phyloP scores from a whole-genome alignment of 768 basidiomycete genomes.

The Hypholoma fasciculare region DNA sequence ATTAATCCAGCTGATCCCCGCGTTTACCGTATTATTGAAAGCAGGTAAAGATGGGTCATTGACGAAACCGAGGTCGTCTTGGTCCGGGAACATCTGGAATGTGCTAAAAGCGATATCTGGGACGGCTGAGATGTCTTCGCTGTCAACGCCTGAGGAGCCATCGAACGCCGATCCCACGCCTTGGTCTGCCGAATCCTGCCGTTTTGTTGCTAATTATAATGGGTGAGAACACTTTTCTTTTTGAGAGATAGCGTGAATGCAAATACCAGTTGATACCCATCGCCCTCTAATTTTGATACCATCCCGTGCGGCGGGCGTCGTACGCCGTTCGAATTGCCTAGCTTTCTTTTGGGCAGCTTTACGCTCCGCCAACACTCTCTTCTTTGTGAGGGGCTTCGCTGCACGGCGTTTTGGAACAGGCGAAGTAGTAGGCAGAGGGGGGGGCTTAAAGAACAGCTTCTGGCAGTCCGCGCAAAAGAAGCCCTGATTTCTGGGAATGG shows the following conservation, averaged over 20 bases:
- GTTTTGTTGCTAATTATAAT: constrained; percentile 36
- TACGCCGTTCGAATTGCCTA: constrained; percentile 29
- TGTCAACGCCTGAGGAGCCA: constrained; percentile 67
- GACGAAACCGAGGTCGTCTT: constrained; percentile 47
- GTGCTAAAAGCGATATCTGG: constrained; percentile 56
- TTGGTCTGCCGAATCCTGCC: constrained; percentile 36
- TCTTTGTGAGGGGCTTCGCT: constrained; percentile 43
- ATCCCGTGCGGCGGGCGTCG: constrained; percentile 31
- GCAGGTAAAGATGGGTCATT: constrained; percentile 47
- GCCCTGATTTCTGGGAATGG: constrained; percentile 44
- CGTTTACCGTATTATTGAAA: constrained; percentile 52
- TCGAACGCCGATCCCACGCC: constrained; percentile 53
- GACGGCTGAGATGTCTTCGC: constrained; percentile 60
- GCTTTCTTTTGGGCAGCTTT: constrained; percentile 47
- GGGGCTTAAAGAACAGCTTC: constrained; percentile 47
- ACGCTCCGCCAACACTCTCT: constrained; percentile 47
- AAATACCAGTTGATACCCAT: constrained; percentile 57
- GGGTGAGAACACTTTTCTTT: constrained; percentile 4
- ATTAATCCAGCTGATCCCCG: constrained; percentile 56
- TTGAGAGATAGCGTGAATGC: not conserved
- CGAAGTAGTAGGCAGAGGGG: constrained; percentile 41
- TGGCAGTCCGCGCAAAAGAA: constrained; percentile 58
- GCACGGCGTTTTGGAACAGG: constrained; percentile 29
- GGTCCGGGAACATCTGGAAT: constrained; percentile 72
- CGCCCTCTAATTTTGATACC: constrained; percentile 57